These are phyloP conservation scores for Pichia sp. DNA, from an alignment of 1,139 yeast species.

Conservation along the genomic window DNA sequence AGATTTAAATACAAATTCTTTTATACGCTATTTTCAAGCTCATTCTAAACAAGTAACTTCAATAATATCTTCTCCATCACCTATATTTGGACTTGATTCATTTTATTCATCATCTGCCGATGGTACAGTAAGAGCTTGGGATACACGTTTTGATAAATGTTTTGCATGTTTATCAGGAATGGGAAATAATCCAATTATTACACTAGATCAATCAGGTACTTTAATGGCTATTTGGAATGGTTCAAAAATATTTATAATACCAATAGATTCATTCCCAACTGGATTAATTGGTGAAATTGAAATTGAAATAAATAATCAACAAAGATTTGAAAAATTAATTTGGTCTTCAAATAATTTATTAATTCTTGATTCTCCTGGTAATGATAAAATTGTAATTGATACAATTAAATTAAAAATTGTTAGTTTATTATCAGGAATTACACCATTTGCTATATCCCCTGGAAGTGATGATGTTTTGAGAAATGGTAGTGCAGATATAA, in stretches of 20 bases:
- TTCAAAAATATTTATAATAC: constrained; percentile 36
- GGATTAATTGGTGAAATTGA: constrained; percentile 13
- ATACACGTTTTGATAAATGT: constrained; percentile 54
- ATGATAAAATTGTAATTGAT: constrained; percentile 22
- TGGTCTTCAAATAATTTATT: constrained; percentile 11
- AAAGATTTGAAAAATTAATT: constrained; percentile 11
- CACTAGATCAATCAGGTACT: constrained; percentile 78
- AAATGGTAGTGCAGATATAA: constrained; percentile 35
- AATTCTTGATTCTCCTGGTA: constrained; percentile 32
- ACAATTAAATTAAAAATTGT: constrained; percentile 17
- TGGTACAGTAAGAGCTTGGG: constrained; percentile 83
- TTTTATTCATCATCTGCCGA: constrained; percentile 57
- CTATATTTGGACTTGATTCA: constrained; percentile 14
- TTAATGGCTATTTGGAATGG: constrained; percentile 69
- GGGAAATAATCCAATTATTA: constrained; percentile 35
- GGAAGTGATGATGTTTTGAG: constrained; percentile 10
- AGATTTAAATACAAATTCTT: constrained; percentile 71
- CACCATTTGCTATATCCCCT: constrained; percentile 8
- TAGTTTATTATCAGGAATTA: constrained; percentile 17
- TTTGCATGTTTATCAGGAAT: constrained; percentile 46
- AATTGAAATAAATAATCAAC: background rate
- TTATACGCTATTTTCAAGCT: constrained; percentile 78
- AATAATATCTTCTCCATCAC: constrained; percentile 32
- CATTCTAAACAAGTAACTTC: constrained; percentile 71
- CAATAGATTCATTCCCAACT: constrained; percentile 20